Base-by-base conservation (phyloP, 176 grass and related monocot genomes). In the Panicum miliaceum region DNA sequence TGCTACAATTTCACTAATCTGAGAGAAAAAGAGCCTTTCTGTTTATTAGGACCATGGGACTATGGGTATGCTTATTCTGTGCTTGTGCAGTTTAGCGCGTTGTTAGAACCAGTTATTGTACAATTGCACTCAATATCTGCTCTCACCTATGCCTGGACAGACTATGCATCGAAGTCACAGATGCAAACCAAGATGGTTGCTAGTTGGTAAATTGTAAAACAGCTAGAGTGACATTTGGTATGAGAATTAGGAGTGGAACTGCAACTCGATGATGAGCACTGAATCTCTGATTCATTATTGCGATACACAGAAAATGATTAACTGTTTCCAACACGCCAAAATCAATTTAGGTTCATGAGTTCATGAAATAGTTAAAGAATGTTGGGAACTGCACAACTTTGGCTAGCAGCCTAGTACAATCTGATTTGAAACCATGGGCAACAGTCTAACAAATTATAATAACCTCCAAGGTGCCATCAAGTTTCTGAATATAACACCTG, bases 381-480 rank as follows among this genome's bases (percentile, higher is more conserved):
- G 4, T 26, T 63, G 68, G 63, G 41, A 69, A 43, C 77, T 36
- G 19, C 60, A 71, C 47, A 72, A 72, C 15, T 50, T 89, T 74
- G 59, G 47, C 26, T 27, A 48, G 10, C 27, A 25, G 59, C 35
- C 25, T 27, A 48, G 10, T 38, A 23, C 71, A 51, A 13, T 73
- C 66, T 78, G 40, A 52, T 29, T 80, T 74, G 38, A 50, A 73
- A 50, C 52, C 75, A 71, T 37, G 63, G 1, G 40, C 47, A 23
- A 43, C 41, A 32, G 29, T 32, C 29, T 32, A 32, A 32, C 29
- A 71, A 8, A 71, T 78, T 40, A 71, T 70, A 45, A 46, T 84
- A 26, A 7, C 37, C 34, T 34, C 16, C 26, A 66, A 76, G 29
- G 43, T 14, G 26, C 66, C 64, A 72, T 62, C 9, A 78, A 14